Percentiles rank a stretch among this genome's conserved stretches.
Evolutionary conservation across 495 filamentous ascomycete species (phyloP).

Genomic region (Aspergillus hancockii): DNA sequence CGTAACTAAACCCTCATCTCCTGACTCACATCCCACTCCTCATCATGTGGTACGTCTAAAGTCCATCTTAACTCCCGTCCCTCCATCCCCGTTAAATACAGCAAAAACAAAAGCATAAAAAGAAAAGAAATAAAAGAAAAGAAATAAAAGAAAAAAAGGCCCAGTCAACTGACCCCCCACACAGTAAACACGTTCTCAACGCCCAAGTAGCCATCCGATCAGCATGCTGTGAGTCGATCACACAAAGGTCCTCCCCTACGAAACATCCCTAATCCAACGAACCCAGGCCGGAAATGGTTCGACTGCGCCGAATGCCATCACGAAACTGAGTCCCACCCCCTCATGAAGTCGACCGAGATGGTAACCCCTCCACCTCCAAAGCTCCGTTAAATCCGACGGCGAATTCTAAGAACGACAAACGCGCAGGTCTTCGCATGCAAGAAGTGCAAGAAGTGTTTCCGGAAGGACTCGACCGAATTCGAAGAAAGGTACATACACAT

Average conservation of each 20-base stretch:
- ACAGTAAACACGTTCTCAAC: slow-evolving; percentile 94
- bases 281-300: slow-evolving; percentile 89
- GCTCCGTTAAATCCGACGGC: neutral
- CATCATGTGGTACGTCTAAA: slow-evolving; percentile 35
- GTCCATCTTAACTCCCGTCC: neutral
- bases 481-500: slow-evolving; percentile 68
- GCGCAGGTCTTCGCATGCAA: slow-evolving; percentile 82
- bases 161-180: slow-evolving; percentile 12
- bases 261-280: neutral
- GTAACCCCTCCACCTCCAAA: slow-evolving; percentile 32
- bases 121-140: neutral
- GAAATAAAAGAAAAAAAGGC: slow-evolving; percentile 61
- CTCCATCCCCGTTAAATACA: neutral
- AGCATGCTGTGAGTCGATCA: slow-evolving; percentile 74
- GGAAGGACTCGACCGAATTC: slow-evolving; percentile 87
- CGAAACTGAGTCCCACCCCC: slow-evolving; percentile 73
- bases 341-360: slow-evolving; percentile 83
- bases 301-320: slow-evolving; percentile 95
- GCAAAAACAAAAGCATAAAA: neutral
- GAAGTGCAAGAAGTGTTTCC: slow-evolving; percentile 97
- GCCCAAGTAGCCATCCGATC: slow-evolving; percentile 95
- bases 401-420: slow-evolving; percentile 3
- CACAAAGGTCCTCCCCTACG: neutral
- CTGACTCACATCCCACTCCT: neutral
- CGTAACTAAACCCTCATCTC: neutral